phyloP scores from a whole-genome alignment of 495 filamentous ascomycete genomes.

The Astrothelium macrocarpum region DNA sequence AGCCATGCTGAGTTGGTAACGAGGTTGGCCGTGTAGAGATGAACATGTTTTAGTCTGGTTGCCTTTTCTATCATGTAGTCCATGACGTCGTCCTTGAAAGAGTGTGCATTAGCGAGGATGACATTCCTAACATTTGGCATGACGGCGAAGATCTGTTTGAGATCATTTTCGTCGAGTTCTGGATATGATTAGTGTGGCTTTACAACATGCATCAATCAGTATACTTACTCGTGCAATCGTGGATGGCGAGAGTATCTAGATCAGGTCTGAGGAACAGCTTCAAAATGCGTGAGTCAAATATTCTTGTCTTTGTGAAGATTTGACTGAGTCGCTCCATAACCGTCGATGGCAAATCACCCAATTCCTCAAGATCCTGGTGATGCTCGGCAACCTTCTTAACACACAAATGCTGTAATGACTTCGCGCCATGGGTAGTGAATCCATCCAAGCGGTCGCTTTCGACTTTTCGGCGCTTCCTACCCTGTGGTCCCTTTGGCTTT shows the following conservation, averaged over 20 bases:
- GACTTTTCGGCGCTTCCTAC: constrained; percentile 49
- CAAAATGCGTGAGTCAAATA: constrained; percentile 59
- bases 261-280: constrained; percentile 67
- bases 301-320: constrained; percentile 69
- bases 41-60: constrained; percentile 48
- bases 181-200: not conserved
- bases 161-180: constrained; percentile 67
- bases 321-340: constrained; percentile 67
- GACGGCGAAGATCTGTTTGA: constrained; percentile 67
- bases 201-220: constrained; percentile 14
- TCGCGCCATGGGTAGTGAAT: constrained; percentile 55
- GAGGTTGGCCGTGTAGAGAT: constrained; percentile 72
- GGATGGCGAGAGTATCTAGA: constrained; percentile 57
- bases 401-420: constrained; percentile 65
- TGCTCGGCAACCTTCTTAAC: constrained; percentile 77
- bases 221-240: constrained; percentile 61
- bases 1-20: constrained; percentile 63
- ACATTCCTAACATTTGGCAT: constrained; percentile 57
- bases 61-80: constrained; percentile 67
- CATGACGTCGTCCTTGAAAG: constrained; percentile 74
- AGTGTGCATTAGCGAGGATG: constrained; percentile 68
- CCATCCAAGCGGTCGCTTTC: constrained; percentile 77
- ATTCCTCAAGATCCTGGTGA: constrained; percentile 69
- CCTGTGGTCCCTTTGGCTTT: constrained; percentile 47
- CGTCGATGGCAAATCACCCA: constrained; percentile 62